Conservation (phyloP, 2,329 filamentous ascomycete genomes). For the Fusarium hostae region DNA sequence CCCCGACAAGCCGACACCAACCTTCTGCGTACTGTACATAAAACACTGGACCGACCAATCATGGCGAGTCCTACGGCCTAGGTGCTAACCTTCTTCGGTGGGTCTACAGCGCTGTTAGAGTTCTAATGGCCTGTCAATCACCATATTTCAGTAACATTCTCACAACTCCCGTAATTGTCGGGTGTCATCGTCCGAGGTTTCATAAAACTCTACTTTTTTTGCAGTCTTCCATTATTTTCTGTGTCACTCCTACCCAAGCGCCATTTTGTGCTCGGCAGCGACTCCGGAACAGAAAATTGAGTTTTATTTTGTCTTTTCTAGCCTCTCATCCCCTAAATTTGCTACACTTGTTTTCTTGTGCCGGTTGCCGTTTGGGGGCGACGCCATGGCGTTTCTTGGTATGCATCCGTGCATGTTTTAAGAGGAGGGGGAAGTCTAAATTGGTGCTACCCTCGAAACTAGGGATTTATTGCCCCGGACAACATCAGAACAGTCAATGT, state of each 20-base stretch:
- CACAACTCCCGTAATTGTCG: constrained; percentile 9
- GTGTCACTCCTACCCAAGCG: background rate
- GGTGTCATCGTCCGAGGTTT: constrained; percentile 4
- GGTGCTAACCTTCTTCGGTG: constrained; percentile 1
- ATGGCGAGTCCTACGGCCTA: background rate
- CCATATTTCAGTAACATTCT: constrained; percentile 6
- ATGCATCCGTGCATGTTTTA: constrained; percentile 17
- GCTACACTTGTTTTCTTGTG: constrained; percentile 2
- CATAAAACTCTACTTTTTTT: constrained; percentile 4
- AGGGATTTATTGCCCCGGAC: constrained; percentile 26
- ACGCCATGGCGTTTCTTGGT: constrained; percentile 20
- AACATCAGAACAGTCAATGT: constrained; percentile 7
- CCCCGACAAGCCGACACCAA: background rate
- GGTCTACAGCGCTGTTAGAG: constrained; percentile 1
- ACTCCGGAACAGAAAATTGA: constrained; percentile 8
- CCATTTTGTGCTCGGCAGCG: constrained; percentile 10
- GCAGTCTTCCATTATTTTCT: background rate
- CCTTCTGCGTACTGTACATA: background rate
- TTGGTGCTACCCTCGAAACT: background rate
- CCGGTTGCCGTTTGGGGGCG: constrained; percentile 26
- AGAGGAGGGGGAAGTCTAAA: constrained; percentile 9
- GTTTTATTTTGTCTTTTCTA: constrained; percentile 1
- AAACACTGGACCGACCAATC: background rate
- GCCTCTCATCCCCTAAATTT: background rate
- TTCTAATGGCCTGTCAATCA: constrained; percentile 25